Conservation (phyloP, 495 filamentous ascomycete genomes). For the Hapsidospora chrysogenum region DNA sequence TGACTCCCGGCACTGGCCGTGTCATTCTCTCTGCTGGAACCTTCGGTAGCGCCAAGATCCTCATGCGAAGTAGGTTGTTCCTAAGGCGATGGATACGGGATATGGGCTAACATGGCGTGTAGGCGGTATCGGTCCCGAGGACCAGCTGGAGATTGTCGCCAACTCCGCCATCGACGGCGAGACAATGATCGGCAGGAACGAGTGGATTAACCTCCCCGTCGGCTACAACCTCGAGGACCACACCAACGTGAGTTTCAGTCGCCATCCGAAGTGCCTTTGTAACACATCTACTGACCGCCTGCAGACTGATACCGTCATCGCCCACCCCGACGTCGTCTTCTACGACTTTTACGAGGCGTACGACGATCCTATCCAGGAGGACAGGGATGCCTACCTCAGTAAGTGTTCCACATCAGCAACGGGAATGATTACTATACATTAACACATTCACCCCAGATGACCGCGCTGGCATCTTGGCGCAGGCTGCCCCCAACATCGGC, state of each 20-base stretch:
- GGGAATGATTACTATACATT: conserved; percentile 31
- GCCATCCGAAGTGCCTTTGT: background rate
- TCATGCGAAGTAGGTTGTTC: too few species aligned
- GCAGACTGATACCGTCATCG: conserved; percentile 46
- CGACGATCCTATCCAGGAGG: conserved; percentile 19
- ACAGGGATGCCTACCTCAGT: conserved; percentile 18
- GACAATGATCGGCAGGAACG: conserved; percentile 28
- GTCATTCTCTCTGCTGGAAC: conserved; percentile 56
- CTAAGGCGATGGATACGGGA: too few species aligned
- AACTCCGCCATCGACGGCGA: conserved; percentile 33
- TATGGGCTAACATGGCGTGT: too few species aligned
- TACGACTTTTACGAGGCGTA: conserved; percentile 52
- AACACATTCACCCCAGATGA: too few species aligned
- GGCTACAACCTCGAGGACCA: conserved; percentile 62
- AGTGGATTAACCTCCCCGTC: conserved; percentile 61
- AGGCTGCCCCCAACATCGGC: conserved; percentile 52
- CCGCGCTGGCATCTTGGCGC: conserved; percentile 45
- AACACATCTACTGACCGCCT: background rate
- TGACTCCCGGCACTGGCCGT: conserved; percentile 41
- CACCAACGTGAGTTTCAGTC: conserved; percentile 28
- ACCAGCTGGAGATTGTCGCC: conserved; percentile 40
- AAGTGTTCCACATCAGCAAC: conserved; percentile 18
- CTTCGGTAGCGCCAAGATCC: conserved; percentile 57
- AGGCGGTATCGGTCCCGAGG: conserved; percentile 48
- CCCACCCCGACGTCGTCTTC: conserved; percentile 38